Evolutionary conservation across 1,284 basidiomycete genomes (phyloP).

Genomic region (Chiua sp.): DNA sequence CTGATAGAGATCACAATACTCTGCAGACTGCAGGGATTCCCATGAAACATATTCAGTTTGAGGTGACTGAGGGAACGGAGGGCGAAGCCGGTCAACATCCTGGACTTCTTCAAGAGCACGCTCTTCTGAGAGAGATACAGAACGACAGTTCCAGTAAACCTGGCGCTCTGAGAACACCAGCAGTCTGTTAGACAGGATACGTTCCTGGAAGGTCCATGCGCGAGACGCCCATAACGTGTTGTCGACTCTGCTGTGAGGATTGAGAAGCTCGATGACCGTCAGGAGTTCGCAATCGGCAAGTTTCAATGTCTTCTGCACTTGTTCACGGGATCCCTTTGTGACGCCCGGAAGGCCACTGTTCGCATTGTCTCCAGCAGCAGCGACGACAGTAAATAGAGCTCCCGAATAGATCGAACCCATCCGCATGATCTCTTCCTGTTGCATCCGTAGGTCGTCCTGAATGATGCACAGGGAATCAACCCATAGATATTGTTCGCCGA

Average conservation of each 20-base stretch:
- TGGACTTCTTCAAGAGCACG: conserved; percentile 6
- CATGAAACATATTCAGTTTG: background rate
- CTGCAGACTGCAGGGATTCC: background rate
- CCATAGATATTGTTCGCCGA: conserved; percentile 30
- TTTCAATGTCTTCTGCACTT: conserved; percentile 15
- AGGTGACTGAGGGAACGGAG: conserved; percentile 1
- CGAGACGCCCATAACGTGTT: conserved; percentile 16
- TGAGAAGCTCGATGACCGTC: conserved; percentile 14
- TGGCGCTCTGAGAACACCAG: conserved; percentile 25
- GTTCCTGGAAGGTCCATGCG: conserved; percentile 32
- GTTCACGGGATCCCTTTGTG: conserved; percentile 7
- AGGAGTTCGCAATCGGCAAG: conserved; percentile 12
- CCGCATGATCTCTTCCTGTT: conserved; percentile 16
- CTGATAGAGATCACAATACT: conserved; percentile 1
- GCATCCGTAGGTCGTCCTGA: conserved; percentile 24
- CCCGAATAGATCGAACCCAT: conserved; percentile 27
- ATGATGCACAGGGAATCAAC: conserved; percentile 31
- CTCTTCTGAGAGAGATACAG: conserved; percentile 15
- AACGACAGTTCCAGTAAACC: conserved; percentile 23
- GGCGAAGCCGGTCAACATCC: background rate
- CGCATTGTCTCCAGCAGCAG: conserved; percentile 22
- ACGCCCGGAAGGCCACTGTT: conserved; percentile 20
- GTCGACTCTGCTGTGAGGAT: background rate
- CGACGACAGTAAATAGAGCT: conserved; percentile 25
- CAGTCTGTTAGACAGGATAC: conserved; percentile 23